Base-by-base conservation (phyloP, 305 asterid species). In the Solanum chacoense region DNA sequence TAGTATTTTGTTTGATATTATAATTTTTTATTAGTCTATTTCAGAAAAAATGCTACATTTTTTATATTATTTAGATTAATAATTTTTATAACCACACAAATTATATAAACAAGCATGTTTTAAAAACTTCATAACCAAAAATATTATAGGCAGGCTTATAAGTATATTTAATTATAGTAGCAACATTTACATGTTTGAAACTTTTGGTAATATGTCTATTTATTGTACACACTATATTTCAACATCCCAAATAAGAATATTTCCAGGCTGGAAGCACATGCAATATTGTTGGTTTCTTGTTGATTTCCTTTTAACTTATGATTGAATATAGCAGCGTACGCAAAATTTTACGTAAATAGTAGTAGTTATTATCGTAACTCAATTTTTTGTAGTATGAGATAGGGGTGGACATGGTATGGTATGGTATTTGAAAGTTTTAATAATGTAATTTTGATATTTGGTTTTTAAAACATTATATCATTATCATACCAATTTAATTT, bases 31-130 rank as follows among this genome's bases (percentile, higher is more conserved):
- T 55, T 55, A 55, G 24, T 55, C 24, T 55, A 1, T 55, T 55
- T 55, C 0, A 18, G 1, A 13, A 45, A 18, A 55, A 18, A 55
- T 0, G 0, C 2, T 18, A 18, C 0, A 50, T 16, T 50, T 50
- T 16, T 6, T 2, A 18, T 55, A 3, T 55, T 55, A 18, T 7
- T 55, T 7, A 3, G 18, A 3, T 55, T 55, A 20, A 18, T 55
- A 55, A 18, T 55, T 55, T 18, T 18, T 18, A 55, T 55, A 55
- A 55, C 67, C 67, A 50, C 22, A 7, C 67, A 55, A 55, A 55
- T 18, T 0, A 55, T 55, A 55, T 55, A 2, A 18, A 1, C 0
- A 50, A 50, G 3, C 11, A 20, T 59, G 28, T 63, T 63, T 22
- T n/a, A 22, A 63, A 22, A 63, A 8, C 3, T 22, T 63, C 28